Conservation (phyloP, 2,329 filamentous ascomycete species). For the Macrophomina tecta region DNA sequence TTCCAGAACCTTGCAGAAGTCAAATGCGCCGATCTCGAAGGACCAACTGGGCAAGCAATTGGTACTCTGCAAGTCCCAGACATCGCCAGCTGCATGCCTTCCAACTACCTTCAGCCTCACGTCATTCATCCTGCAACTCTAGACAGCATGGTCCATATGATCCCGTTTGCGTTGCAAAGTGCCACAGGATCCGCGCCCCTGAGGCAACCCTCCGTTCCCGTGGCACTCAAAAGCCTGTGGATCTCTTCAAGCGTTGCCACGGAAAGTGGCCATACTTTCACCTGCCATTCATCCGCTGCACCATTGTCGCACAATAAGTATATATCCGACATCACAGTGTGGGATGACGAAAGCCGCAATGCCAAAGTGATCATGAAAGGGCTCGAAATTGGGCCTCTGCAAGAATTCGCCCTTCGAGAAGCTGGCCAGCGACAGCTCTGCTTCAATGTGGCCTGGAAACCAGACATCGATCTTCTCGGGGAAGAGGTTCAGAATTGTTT, state of each 20-base stretch:
- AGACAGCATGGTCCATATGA: slow-evolving; percentile 17
- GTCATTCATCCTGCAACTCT: slow-evolving; percentile 23
- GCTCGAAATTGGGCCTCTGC: slow-evolving; percentile 19
- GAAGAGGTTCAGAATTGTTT: slow-evolving; percentile 21
- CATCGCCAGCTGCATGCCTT: slow-evolving; percentile 7
- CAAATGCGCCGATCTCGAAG: background rate
- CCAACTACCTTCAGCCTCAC: slow-evolving; percentile 4
- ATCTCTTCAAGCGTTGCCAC: background rate
- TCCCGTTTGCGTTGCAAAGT: slow-evolving; percentile 8
- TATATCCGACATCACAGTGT: background rate
- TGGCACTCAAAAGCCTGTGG: slow-evolving; percentile 3
- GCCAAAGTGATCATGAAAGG: slow-evolving; percentile 17
- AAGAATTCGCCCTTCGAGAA: slow-evolving; percentile 7
- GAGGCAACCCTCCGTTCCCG: slow-evolving; percentile 14
- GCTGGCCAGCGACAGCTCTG: slow-evolving; percentile 24
- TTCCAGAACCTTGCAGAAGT: slow-evolving; percentile 19
- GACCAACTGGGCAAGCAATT: background rate
- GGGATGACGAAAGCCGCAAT: slow-evolving; percentile 22
- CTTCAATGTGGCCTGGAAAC: slow-evolving; percentile 25
- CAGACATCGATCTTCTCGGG: slow-evolving; percentile 25
- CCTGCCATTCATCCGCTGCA: background rate
- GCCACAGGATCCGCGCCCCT: background rate
- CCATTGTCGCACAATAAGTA: background rate
- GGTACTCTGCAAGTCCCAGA: slow-evolving; percentile 10
- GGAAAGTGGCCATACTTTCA: slow-evolving; percentile 3